Evolutionary conservation across 805 yeast genomes (phyloP).

Genomic region (Nakazawaea holstii): DNA sequence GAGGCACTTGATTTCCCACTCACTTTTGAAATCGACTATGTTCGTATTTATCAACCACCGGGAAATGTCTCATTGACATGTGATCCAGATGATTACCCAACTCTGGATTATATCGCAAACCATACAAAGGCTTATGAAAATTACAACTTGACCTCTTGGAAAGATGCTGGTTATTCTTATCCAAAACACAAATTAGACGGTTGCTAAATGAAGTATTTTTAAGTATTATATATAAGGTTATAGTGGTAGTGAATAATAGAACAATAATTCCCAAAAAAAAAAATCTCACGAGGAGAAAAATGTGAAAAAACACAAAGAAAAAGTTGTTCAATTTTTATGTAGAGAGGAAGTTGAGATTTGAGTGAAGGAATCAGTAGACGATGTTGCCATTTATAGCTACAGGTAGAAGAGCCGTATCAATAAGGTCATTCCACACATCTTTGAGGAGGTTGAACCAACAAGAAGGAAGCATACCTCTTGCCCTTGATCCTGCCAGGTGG

Average conservation of each 20-base stretch:
- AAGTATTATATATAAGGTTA: neutral
- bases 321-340: too few species aligned
- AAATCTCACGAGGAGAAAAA: too few species aligned
- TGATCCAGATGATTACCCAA: conserved; percentile 44
- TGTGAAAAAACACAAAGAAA: too few species aligned
- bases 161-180: conserved; percentile 34
- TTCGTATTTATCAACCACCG: conserved; percentile 43
- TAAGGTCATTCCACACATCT: neutral
- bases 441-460: neutral
- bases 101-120: conserved; percentile 35
- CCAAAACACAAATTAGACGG: conserved; percentile 34
- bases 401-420: neutral
- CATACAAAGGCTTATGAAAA: conserved; percentile 38
- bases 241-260: too few species aligned
- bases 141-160: conserved; percentile 39
- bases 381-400: neutral
- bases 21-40: conserved; percentile 38
- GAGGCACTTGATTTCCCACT: conserved; percentile 36
- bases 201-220: conserved; percentile 6
- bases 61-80: conserved; percentile 35
- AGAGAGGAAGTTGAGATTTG: too few species aligned
- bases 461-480: conserved; percentile 23
- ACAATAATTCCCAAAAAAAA: too few species aligned
- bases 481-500: conserved; percentile 67
- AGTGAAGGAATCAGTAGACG: neutral